phyloP scores from a whole-genome alignment of 495 filamentous ascomycete genomes.

The Tetracladium marchalianum region DNA sequence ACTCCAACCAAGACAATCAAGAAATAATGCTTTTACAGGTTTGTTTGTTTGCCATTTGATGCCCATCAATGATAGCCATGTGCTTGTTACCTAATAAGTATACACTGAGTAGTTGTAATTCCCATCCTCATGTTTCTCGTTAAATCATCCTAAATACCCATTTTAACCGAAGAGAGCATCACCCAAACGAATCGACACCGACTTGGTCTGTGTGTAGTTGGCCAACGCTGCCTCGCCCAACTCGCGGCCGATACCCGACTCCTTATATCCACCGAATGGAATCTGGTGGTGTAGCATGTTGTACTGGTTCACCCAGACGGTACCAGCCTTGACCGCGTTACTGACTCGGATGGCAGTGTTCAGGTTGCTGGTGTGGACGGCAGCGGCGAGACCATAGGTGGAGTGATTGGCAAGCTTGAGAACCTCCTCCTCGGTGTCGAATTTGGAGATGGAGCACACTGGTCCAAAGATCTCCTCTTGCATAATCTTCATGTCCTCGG shows the following conservation, averaged over 20 bases:
- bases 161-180: slow-evolving; percentile 29
- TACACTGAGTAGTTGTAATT: background rate
- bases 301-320: slow-evolving; percentile 93
- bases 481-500: slow-evolving; percentile 91
- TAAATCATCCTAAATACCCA: background rate
- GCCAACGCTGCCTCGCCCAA: slow-evolving; percentile 85
- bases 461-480: slow-evolving; percentile 98
- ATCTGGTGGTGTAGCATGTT: slow-evolving; percentile 75
- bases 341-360: slow-evolving; percentile 87
- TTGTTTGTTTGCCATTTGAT: too few species aligned
- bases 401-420: slow-evolving; percentile 75
- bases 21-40: too few species aligned
- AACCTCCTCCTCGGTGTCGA: slow-evolving; percentile 79
- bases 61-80: too few species aligned
- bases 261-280: slow-evolving; percentile 91
- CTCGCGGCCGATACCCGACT: slow-evolving; percentile 88
- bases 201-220: slow-evolving; percentile 80
- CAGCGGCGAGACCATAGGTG: slow-evolving; percentile 81
- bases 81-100: background rate
- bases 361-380: slow-evolving; percentile 85
- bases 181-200: slow-evolving; percentile 42
- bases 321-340: slow-evolving; percentile 76
- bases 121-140: slow-evolving; percentile 1
- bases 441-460: slow-evolving; percentile 88
- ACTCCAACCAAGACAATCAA: too few species aligned